Evolutionary conservation across 2,329 filamentous ascomycete species (phyloP), one percentile per base, ranked within the genome.

Genomic region (Colletotrichum sp.): DNA sequence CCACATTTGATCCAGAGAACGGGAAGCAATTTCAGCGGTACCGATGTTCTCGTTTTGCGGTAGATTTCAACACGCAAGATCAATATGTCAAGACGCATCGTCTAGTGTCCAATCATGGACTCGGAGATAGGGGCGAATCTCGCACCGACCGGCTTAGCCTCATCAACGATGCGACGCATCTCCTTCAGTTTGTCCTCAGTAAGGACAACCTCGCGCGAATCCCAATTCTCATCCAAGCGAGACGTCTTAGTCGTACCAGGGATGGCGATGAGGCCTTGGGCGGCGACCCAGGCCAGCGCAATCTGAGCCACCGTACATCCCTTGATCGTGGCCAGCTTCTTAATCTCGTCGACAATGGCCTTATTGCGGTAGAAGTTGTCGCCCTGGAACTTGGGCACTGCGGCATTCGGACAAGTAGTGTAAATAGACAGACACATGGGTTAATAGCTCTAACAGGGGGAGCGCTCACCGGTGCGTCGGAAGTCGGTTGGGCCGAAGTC

Each of bases 361-460:
- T 80, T 80, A 74, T 87, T 88, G 70, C 85, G 84, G 80, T 85
- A 86, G 68, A 87, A 87, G 73, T 87, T 87, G 3, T 87, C 85
- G 7, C 85, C 85, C 71, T 87, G 85, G 78, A 83, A 83, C 68
- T 83, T 83, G 59, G 82, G 82, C 7, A 74, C 80, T 82, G 39
- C 30, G 16, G n/a, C 16, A 6, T 12, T 3, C 13, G 36, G 4
- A 39, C 16, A 39, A 39, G 36, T 39, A 18, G 82, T 81, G 67
- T 82, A 82, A 12, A 79, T 79, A 55, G 14, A 60, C 16, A 28
- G 12, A 32, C 32, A 5, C 32, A 26, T 26, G 26, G 26, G 26
- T 26, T 26, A 26, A 26, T 26, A 24, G 26, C 26, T 26, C 26
- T 26, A 26, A 26, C 26, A 26, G 26, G 26, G 26, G 26, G 26